Percentiles rank a stretch among this genome's conserved stretches.
Evolutionary conservation across 2,329 filamentous ascomycete species (phyloP).

Genomic region (Coniochaeta prunicola): DNA sequence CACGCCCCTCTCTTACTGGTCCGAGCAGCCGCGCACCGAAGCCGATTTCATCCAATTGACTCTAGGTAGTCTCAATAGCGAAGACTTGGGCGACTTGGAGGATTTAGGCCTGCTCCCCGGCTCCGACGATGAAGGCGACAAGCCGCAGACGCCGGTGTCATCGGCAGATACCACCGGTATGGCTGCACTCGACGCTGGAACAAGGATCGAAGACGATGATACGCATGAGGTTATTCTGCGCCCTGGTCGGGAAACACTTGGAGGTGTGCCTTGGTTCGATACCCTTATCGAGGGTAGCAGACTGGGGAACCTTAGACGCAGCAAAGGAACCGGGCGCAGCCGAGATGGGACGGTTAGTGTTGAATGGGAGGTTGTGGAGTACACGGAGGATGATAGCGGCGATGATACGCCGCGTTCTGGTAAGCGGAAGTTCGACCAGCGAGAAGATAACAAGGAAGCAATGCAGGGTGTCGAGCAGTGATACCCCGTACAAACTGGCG

Average conservation of each 20-base stretch:
- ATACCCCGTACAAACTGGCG: not conserved
- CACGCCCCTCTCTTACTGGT: conserved; percentile 78
- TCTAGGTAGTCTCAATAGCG: conserved; percentile 65
- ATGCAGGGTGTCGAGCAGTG: conserved; percentile 10
- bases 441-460: conserved; percentile 19
- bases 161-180: conserved; percentile 19
- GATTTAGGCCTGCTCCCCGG: conserved; percentile 64
- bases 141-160: conserved; percentile 17
- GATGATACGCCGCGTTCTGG: conserved; percentile 26
- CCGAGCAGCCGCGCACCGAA: conserved; percentile 62
- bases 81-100: conserved; percentile 66
- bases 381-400: conserved; percentile 37
- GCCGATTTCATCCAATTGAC: conserved; percentile 75
- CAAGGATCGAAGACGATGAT: not conserved
- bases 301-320: conserved; percentile 54
- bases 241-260: conserved; percentile 54
- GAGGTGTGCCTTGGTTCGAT: conserved; percentile 80
- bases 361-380: conserved; percentile 83
- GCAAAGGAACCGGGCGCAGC: conserved; percentile 44
- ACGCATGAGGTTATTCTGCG: not conserved
- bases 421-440: conserved; percentile 47
- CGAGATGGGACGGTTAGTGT: conserved; percentile 59
- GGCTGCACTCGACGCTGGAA: conserved; percentile 21
- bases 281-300: conserved; percentile 69
- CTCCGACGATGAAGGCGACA: conserved; percentile 17